Conservation (phyloP, 129 eudicot genomes). For the Helichrysum umbraculigerum region DNA sequence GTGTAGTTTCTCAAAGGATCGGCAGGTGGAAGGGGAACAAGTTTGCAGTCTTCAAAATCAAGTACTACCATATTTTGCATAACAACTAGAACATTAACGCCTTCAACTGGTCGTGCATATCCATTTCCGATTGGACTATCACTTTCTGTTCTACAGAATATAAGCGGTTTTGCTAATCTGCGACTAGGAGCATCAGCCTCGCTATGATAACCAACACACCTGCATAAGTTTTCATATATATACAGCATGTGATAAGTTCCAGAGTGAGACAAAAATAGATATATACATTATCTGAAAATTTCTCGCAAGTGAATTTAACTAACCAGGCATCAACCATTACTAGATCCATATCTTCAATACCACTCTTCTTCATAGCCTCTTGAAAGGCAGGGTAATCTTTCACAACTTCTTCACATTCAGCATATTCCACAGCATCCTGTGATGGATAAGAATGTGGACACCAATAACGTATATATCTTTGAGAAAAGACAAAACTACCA, state of each 20-base stretch:
- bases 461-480: neutral
- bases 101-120: constrained; percentile 96
- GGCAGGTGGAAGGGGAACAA: neutral
- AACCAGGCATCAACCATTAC: constrained; percentile 98
- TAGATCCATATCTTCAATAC: constrained; percentile 91
- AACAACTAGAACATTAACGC: constrained; percentile 48
- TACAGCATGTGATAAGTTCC: constrained; percentile 2
- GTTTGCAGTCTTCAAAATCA: too few species aligned
- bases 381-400: constrained; percentile 84
- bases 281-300: neutral
- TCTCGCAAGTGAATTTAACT: constrained; percentile 36
- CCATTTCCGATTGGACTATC: constrained; percentile 96
- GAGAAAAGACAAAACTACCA: too few species aligned
- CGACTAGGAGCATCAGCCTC: constrained; percentile 88
- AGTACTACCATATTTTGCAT: too few species aligned
- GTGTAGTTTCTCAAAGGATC: too few species aligned
- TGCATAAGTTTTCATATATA: constrained; percentile 23
- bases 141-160: constrained; percentile 93
- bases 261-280: neutral
- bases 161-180: constrained; percentile 86
- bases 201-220: constrained; percentile 94
- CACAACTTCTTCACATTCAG: constrained; percentile 94
- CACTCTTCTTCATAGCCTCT: constrained; percentile 96
- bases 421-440: constrained; percentile 93
- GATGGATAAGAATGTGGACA: constrained; percentile 20